phyloP scores from a whole-genome alignment of 1,139 yeast species.

The Lodderomyces parapsilosis region DNA sequence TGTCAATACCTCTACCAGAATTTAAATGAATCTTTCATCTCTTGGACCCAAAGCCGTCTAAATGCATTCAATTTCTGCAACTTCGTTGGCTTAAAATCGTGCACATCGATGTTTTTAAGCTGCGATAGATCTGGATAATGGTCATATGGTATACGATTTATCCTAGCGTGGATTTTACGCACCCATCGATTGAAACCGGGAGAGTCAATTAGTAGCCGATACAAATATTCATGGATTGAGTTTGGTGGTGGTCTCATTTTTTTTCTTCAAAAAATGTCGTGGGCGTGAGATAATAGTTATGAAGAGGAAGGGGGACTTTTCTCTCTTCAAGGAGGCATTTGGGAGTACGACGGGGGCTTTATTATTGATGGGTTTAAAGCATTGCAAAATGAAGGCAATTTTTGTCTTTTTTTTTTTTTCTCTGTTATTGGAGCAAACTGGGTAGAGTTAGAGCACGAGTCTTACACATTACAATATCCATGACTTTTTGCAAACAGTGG shows the following conservation, averaged over 20 bases:
- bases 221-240: conserved; percentile 49
- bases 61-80: conserved; percentile 62
- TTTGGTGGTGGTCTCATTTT: conserved; percentile 29
- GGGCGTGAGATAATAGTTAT: neutral
- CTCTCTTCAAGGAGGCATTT: no score
- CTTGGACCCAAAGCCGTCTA: conserved; percentile 61
- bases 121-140: conserved; percentile 15
- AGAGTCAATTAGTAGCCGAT: conserved; percentile 51
- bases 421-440: no score
- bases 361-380: no score
- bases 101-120: conserved; percentile 19
- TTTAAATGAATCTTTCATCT: conserved; percentile 55
- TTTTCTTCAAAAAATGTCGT: neutral
- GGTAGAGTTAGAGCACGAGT: no score
- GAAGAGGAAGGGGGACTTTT: no score
- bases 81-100: conserved; percentile 46
- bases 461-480: no score
- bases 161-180: conserved; percentile 56
- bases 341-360: no score
- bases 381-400: no score
- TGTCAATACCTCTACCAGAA: conserved; percentile 26
- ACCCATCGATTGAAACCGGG: conserved; percentile 71
- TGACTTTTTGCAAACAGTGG: no score
- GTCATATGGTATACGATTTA: conserved; percentile 55
- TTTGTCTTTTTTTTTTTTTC: no score